Evolutionary conservation across 2,329 filamentous ascomycete species (phyloP).

Genomic region (Ascochyta fabae): DNA sequence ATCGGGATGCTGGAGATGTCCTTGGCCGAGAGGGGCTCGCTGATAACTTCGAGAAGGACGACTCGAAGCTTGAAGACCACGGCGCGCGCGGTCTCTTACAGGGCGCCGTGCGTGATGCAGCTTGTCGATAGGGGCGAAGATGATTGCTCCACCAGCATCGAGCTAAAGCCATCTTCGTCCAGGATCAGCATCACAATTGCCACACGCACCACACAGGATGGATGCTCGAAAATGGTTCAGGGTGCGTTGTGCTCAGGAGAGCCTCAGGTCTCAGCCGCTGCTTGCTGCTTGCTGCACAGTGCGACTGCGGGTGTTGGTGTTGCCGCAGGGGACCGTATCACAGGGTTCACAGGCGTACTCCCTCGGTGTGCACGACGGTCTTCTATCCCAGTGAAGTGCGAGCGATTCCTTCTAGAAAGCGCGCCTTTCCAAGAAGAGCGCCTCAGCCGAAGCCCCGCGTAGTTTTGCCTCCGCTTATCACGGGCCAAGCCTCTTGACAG

Average conservation of each 20-base stretch:
- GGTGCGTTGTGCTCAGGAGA: too few relatives aligned
- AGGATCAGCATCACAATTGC: slow-evolving; percentile 25
- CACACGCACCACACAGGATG: slow-evolving; percentile 11
- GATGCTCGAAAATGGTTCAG: not conserved
- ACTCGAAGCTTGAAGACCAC: slow-evolving; percentile 19
- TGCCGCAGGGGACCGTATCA: slow-evolving; percentile 4
- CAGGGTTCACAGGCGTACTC: slow-evolving; percentile 4
- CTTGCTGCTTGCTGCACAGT: not conserved
- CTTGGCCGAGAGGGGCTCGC: slow-evolving; percentile 5
- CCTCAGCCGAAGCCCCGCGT: slow-evolving; percentile 45
- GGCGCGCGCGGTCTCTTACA: slow-evolving; percentile 23
- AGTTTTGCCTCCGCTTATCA: slow-evolving; percentile 49
- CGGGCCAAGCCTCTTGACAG: slow-evolving; percentile 19
- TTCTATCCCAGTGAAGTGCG: slow-evolving; percentile 30
- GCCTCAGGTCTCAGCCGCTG: too few relatives aligned
- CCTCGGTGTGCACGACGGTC: slow-evolving; percentile 21
- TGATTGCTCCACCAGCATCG: slow-evolving; percentile 19
- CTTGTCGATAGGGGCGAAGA: slow-evolving; percentile 22
- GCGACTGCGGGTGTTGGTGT: not conserved
- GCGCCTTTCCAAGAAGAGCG: slow-evolving; percentile 36
- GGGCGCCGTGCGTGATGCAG: slow-evolving; percentile 17
- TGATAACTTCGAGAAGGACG: slow-evolving; percentile 26
- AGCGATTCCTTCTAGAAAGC: slow-evolving; percentile 38
- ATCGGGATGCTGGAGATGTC: slow-evolving; percentile 27
- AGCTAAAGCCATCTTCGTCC: slow-evolving; percentile 5